These are phyloP conservation scores for Malus domestica DNA, from an alignment of 306 rosid species.

Conservation along the genomic window DNA sequence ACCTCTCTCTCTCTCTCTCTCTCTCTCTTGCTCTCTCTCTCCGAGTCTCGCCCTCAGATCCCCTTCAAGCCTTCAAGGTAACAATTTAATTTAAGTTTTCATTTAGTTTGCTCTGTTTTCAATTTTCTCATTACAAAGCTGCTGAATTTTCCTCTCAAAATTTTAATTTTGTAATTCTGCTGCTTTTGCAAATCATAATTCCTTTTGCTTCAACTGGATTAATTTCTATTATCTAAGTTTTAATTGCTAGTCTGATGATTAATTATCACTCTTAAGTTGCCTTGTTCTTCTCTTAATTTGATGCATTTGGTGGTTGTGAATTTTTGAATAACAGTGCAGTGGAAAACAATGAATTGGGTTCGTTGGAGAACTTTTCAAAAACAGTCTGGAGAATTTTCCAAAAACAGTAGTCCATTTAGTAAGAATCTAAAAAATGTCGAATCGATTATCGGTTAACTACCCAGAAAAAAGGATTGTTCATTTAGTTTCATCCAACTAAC, in stretches of 20 bases:
- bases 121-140: not conserved
- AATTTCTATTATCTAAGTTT: not conserved
- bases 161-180: not conserved
- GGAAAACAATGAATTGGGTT: constrained; percentile 1
- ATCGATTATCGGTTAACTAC: not conserved
- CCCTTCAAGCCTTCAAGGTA: constrained; percentile 10
- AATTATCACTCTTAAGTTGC: not conserved
- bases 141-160: not conserved
- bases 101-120: not conserved
- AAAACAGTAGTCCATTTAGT: not conserved
- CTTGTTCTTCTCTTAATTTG: not conserved
- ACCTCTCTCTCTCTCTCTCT: not conserved
- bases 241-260: not conserved
- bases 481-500: not conserved
- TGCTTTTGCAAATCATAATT: not conserved
- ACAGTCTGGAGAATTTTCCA: too few relatives aligned
- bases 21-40: not conserved
- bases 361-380: not conserved
- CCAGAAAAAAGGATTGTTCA: not conserved
- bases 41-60: not conserved
- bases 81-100: not conserved
- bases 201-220: not conserved
- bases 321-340: not conserved
- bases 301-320: not conserved
- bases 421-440: not conserved